Evolutionary conservation across 1,284 basidiomycete species (phyloP).

Genomic region (Puccinia triticina): DNA sequence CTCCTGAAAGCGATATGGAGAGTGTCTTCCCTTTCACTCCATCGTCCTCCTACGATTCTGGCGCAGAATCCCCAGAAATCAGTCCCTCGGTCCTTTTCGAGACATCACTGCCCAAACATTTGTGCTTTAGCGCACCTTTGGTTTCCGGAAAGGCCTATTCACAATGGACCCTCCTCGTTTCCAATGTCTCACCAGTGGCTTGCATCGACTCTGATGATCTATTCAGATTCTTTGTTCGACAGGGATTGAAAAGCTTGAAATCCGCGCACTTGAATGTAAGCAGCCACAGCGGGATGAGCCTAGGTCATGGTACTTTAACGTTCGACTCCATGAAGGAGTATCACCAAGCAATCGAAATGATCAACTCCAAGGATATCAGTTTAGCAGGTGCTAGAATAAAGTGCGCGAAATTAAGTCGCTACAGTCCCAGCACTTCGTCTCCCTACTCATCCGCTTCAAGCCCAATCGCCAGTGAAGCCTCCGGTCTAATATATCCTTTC

Average conservation of each 20-base stretch:
- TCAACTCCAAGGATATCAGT: conserved; percentile 33
- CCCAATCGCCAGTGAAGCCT: conserved; percentile 1
- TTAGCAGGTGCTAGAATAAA: conserved; percentile 32
- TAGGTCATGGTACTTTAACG: conserved; percentile 35
- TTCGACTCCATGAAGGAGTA: conserved; percentile 30
- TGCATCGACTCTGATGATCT: conserved; percentile 50
- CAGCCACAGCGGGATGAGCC: conserved; percentile 45
- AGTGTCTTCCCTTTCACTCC: conserved; percentile 14
- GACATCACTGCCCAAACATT: neutral
- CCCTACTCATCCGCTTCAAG: conserved; percentile 11
- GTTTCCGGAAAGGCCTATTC: neutral
- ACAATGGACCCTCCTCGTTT: conserved; percentile 24
- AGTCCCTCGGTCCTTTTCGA: conserved; percentile 24
- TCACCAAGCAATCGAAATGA: conserved; percentile 23
- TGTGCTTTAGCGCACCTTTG: neutral
- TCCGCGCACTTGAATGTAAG: conserved; percentile 35
- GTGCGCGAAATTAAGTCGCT: neutral
- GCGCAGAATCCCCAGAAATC: conserved; percentile 16
- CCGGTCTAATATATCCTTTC: neutral
- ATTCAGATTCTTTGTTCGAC: conserved; percentile 36
- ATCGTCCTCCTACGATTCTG: conserved; percentile 23
- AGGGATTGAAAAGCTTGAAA: conserved; percentile 28
- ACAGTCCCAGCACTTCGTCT: neutral
- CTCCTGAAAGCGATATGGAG: conserved; percentile 24
- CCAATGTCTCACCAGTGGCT: conserved; percentile 47